Percentiles rank a stretch among this genome's conserved stretches.
Conservation (phyloP, 306 rosid genomes). For the Aeschynomene evenia region DNA sequence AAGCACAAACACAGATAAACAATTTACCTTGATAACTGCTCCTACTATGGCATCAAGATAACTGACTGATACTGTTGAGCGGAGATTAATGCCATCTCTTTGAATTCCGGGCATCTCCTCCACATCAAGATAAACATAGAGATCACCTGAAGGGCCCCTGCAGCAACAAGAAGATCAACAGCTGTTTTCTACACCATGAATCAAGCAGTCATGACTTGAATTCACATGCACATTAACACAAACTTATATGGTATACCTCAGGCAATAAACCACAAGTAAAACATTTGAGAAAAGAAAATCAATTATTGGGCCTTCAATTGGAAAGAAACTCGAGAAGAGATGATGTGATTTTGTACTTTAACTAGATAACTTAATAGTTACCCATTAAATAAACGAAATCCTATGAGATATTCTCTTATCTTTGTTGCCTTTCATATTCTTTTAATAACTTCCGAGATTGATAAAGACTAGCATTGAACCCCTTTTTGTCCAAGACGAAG, state of each 20-base stretch:
- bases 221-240: not conserved
- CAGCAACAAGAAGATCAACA: constrained; percentile 38
- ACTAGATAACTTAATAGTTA: not conserved
- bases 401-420: not conserved
- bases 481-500: not conserved
- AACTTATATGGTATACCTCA: not conserved
- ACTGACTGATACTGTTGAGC: constrained; percentile 63
- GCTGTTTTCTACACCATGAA: constrained; percentile 30
- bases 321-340: not conserved
- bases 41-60: constrained; percentile 93
- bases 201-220: not conserved
- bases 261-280: not conserved
- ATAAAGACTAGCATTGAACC: not conserved
- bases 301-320: not conserved
- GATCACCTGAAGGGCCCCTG: constrained; percentile 98
- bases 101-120: constrained; percentile 75
- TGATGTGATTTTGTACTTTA: not conserved
- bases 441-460: not conserved
- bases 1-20: constrained; percentile 22
- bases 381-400: not conserved
- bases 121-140: constrained; percentile 86
- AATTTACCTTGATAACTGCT: constrained; percentile 59
- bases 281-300: not conserved
- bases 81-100: constrained; percentile 90
- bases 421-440: not conserved